These are phyloP conservation scores for Leishmania guyanensis DNA, from an alignment of 208 protist species.

Conservation along the genomic window DNA sequence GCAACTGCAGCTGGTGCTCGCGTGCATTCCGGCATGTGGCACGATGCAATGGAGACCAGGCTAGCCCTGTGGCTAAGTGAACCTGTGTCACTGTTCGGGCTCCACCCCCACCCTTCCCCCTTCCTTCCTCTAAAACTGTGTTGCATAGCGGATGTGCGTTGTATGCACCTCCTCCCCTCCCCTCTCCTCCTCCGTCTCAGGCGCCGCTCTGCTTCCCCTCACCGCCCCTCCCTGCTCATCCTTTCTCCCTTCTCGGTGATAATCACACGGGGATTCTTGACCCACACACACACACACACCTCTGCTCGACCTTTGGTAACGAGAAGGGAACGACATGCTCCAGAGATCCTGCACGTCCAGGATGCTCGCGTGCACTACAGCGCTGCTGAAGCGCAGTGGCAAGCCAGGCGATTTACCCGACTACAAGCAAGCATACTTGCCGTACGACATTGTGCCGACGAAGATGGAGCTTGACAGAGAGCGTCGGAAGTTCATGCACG, in stretches of 20 bases:
- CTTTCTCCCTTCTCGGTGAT: background rate
- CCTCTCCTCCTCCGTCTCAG: background rate
- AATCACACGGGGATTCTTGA: background rate
- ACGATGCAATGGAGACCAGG: background rate
- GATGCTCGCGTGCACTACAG: conserved; percentile 27
- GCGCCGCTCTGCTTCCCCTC: background rate
- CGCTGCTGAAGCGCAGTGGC: conserved; percentile 68
- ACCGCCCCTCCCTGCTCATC: background rate
- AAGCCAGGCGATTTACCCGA: conserved; percentile 77
- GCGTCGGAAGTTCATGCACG: conserved; percentile 69
- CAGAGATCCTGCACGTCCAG: background rate
- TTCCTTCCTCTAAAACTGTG: background rate
- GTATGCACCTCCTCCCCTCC: background rate
- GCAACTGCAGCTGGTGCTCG: background rate
- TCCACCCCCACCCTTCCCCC: background rate
- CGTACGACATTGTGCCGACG: conserved; percentile 82
- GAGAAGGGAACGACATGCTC: conserved; percentile 4
- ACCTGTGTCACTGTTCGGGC: background rate
- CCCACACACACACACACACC: background rate
- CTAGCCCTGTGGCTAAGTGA: background rate
- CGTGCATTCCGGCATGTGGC: background rate
- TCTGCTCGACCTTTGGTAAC: background rate
- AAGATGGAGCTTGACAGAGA: conserved; percentile 80
- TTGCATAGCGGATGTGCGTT: background rate
- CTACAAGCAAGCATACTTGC: conserved; percentile 90